Conservation (phyloP, 2,329 filamentous ascomycete species). For the Camptophora hylomeconis region DNA sequence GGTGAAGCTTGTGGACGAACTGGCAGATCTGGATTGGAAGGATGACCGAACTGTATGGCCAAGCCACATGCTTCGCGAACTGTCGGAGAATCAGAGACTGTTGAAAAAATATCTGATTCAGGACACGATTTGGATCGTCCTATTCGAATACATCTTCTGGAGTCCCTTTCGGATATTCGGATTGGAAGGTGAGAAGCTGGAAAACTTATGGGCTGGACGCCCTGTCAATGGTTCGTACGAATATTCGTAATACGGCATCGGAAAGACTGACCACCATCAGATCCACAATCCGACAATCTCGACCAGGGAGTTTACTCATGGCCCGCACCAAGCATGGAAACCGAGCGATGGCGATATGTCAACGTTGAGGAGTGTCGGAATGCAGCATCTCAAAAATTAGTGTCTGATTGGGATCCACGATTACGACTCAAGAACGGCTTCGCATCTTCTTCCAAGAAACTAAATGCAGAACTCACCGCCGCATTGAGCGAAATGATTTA, state of each 20-base stretch:
- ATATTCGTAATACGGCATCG: neutral
- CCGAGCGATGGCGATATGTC: constrained; percentile 7
- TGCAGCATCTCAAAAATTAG: constrained; percentile 1
- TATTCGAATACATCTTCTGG: constrained; percentile 10
- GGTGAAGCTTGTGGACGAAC: constrained; percentile 1
- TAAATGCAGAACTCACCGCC: neutral
- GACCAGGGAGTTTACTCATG: constrained; percentile 6
- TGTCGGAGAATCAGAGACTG: constrained; percentile 2
- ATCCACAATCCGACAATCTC: constrained; percentile 1
- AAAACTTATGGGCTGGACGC: constrained; percentile 5
- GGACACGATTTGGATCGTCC: constrained; percentile 8
- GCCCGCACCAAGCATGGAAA: constrained; percentile 6
- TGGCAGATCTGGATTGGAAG: constrained; percentile 6
- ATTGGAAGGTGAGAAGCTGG: constrained; percentile 7
- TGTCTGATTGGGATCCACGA: constrained; percentile 7
- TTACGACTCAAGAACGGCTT: constrained; percentile 6
- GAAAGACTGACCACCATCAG: neutral
- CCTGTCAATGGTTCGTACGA: constrained; percentile 2
- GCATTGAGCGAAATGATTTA: neutral
- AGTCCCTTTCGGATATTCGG: constrained; percentile 11
- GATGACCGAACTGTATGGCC: constrained; percentile 3
- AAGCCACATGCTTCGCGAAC: constrained; percentile 1
- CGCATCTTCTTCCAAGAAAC: neutral
- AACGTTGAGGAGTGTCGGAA: constrained; percentile 7
- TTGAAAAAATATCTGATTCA: constrained; percentile 8